Percentiles rank a stretch among this genome's conserved stretches.
Evolutionary conservation across 2,329 filamentous ascomycete species (phyloP).

Genomic region (Botrytis cinerea): DNA sequence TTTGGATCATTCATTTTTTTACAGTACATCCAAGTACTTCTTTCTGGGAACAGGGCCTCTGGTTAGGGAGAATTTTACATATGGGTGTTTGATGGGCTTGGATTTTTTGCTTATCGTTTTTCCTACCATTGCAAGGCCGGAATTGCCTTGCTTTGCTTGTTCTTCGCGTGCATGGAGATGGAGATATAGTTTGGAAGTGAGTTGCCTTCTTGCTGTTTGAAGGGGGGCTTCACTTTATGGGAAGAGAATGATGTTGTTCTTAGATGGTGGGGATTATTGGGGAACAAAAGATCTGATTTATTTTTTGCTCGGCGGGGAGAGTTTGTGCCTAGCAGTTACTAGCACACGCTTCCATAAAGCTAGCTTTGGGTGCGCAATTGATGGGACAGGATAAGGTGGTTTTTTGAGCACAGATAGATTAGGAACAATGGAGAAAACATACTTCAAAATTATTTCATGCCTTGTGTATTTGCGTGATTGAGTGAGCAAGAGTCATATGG

Average conservation of each 20-base stretch:
- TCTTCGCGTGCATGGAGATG: not conserved
- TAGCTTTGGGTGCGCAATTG: not conserved
- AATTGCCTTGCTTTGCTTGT: not conserved
- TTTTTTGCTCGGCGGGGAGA: not conserved
- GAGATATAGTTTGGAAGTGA: not conserved
- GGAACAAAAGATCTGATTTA: not conserved
- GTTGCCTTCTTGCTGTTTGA: not conserved
- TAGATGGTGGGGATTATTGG: not conserved
- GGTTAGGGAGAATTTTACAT: constrained; percentile 25
- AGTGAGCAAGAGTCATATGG: not conserved
- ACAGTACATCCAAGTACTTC: constrained; percentile 19
- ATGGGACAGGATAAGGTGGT: not conserved
- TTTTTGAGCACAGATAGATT: constrained; percentile 9
- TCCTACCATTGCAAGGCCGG: not conserved
- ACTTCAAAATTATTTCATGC: not conserved
- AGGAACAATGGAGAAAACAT: not conserved
- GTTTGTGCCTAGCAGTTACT: not conserved
- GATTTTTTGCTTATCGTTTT: not conserved
- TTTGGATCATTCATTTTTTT: constrained; percentile 17
- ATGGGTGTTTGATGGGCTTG: constrained; percentile 6
- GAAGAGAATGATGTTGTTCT: not conserved
- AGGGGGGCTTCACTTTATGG: not conserved
- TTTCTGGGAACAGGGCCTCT: constrained; percentile 24
- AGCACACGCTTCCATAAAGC: not conserved
- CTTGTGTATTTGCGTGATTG: not conserved